Evolutionary conservation across 2,329 filamentous ascomycete genomes (phyloP), one percentile per base, ranked within the genome.

Genomic region (Dothideomycetidae sp.): DNA sequence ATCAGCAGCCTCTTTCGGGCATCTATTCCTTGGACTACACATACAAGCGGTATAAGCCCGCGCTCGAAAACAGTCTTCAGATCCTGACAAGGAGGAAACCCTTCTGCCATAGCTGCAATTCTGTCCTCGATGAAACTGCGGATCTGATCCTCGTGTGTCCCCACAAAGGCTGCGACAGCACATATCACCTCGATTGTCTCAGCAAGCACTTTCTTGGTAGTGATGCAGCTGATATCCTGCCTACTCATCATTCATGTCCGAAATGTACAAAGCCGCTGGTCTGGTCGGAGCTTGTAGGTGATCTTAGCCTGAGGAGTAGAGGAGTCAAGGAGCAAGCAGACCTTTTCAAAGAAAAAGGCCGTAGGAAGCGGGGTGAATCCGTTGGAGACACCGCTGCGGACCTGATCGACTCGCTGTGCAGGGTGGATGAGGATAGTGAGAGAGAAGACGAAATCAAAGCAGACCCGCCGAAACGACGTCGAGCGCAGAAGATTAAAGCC

Each of bases 231-330:
- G 48, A 50, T 2, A 49, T 93, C 1, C 51, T 93, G 1, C 88
- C 88, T 0, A 63, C 71, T 1, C 53, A 65, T 21, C 85, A 84
- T 2, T 56, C 50, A 2, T 96, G 88, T 58, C 83, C 83, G 0
- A 60, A 61, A 13, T 96, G 88, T 52, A 58, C 66, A 1, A 63
- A 64, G 0, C 56, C 63, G 3, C 59, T 85, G 2, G 55, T 65
- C 35, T 96, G 88, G 88, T 64, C 67, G 0, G 71, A 80, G 33
- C 72, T 94, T 60, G 79, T 92, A 62, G 86, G 76, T 52, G 86
- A 93, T 53, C 58, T 93, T 48, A 90, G 71, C 35, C 59, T 93
- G 33, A 70, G 88, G 19, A 63, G 73, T 23, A 70, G 82, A 15
- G 85, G 79, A 1, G 58, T 68, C 38, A 78, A 79, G 40, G 78